Base-by-base conservation (phyloP, 148 eudicot genomes). In the Cornus controversa region DNA sequence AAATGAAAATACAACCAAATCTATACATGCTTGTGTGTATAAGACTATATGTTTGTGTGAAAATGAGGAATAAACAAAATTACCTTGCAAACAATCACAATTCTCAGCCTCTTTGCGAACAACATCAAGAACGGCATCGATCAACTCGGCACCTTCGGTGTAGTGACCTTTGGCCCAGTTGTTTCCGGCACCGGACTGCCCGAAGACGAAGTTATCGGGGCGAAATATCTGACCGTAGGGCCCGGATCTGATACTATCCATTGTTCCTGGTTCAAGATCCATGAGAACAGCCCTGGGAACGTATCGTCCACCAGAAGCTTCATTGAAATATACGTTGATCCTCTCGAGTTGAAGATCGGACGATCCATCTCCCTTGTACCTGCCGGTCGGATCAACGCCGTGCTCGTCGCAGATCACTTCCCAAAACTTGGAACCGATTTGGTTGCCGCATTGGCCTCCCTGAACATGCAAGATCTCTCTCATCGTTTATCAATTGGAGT, bases 241-340 rank as follows among this genome's bases (percentile, higher is more conserved):
- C 0, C 96, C 93, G 16, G 96, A 69, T 81, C 91, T 76, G 78
- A 91, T 90, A 22, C 91, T 85, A n/a, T 92, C 97, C 97, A 92
- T 92, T 28, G 97, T 92, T 9, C 97, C 97, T 1, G 97, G 95
- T 31, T 91, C 93, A 6, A 90, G 93, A 90, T 91, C 93, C 95
- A 91, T 89, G 67, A 91, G 87, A 9, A 91, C 93, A 13, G 95
- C 92, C 53, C 95, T 73, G 0, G 95, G 95, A 6, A 90, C 91
- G 66, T 82, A 92, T 18, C 95, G 78, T 0, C 93, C 96, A 42
- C 86, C 93, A 6, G 88, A 79, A 0, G 93, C 93, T 69, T 92
- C 96, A 26, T 92, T 92, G 78, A 79, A 92, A 66, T 92, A 92
- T 5, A 92, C 93, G 75, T 92, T 90, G 67, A 92, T 88, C 16